These are phyloP conservation scores for Pezicula carpinea DNA, from an alignment of 2,329 filamentous ascomycete genomes.

Conservation along the genomic window DNA sequence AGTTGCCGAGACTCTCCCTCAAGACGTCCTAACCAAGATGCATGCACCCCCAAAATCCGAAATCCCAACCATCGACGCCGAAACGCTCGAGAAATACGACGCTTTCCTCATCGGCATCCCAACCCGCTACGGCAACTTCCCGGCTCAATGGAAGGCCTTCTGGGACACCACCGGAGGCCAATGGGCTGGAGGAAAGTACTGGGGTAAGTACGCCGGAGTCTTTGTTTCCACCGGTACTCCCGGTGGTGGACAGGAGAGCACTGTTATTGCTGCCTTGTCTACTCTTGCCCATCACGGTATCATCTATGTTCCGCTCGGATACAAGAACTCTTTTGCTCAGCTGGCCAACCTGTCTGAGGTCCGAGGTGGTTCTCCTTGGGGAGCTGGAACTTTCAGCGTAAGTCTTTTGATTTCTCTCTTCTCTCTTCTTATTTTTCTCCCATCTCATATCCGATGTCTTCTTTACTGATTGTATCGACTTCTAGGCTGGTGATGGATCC, in stretches of 20 bases:
- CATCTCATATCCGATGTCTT: not conserved
- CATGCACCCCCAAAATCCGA: conserved; percentile 74
- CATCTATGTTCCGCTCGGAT: conserved; percentile 93
- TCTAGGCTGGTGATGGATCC: conserved; percentile 64
- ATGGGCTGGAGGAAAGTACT: conserved; percentile 73
- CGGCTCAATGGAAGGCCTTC: conserved; percentile 86
- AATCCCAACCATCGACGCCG: conserved; percentile 57
- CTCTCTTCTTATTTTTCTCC: too few species aligned
- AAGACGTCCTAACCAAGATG: conserved; percentile 87
- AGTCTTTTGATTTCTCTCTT: conserved; percentile 22
- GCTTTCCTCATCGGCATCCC: conserved; percentile 91
- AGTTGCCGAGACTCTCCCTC: conserved; percentile 77
- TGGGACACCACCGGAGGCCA: conserved; percentile 84
- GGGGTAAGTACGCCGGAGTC: conserved; percentile 84
- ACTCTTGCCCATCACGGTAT: conserved; percentile 92
- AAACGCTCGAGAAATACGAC: conserved; percentile 69
- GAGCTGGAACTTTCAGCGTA: conserved; percentile 84
- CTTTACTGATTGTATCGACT: conserved; percentile 11
- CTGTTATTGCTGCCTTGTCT: conserved; percentile 73
- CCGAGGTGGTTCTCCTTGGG: conserved; percentile 86
- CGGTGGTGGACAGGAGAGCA: conserved; percentile 92
- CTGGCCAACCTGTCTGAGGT: conserved; percentile 72
- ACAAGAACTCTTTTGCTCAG: conserved; percentile 70
- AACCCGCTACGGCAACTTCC: conserved; percentile 95
- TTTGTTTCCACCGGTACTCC: conserved; percentile 83